phyloP scores from a whole-genome alignment of 2,329 filamentous ascomycete species.

The Elsinoe ampelina region DNA sequence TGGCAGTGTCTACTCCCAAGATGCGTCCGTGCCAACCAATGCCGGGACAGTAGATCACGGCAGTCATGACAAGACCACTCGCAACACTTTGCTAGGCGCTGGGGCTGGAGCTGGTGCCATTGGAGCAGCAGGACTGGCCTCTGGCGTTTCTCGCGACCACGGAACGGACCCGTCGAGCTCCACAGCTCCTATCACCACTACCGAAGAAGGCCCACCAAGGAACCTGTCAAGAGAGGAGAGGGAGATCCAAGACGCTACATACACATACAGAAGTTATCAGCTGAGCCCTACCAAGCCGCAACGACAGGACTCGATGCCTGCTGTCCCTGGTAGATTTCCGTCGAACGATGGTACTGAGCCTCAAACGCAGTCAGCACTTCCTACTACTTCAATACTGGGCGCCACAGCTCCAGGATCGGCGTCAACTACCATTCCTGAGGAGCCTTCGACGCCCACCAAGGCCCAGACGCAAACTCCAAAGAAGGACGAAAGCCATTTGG shows the following conservation, averaged over 20 bases:
- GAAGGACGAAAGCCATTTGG: slow-evolving; percentile 16
- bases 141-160: background rate
- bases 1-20: slow-evolving; percentile 7
- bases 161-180: background rate
- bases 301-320: slow-evolving; percentile 4
- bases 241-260: slow-evolving; percentile 21
- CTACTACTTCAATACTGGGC: background rate
- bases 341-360: slow-evolving; percentile 2
- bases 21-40: background rate
- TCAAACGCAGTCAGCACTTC: background rate
- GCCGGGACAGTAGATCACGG: background rate
- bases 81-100: slow-evolving; percentile 19
- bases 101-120: slow-evolving; percentile 23
- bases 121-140: slow-evolving; percentile 12
- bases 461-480: background rate
- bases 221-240: slow-evolving; percentile 10
- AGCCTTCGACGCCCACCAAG: slow-evolving; percentile 1
- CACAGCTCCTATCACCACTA: background rate
- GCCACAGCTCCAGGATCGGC: background rate
- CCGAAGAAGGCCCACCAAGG: background rate
- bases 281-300: slow-evolving; percentile 7
- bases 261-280: slow-evolving; percentile 21
- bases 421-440: background rate
- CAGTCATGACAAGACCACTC: background rate
- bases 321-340: slow-evolving; percentile 9